phyloP scores from a whole-genome alignment of 1,139 yeast species.

The Protomyces inundatus region DNA sequence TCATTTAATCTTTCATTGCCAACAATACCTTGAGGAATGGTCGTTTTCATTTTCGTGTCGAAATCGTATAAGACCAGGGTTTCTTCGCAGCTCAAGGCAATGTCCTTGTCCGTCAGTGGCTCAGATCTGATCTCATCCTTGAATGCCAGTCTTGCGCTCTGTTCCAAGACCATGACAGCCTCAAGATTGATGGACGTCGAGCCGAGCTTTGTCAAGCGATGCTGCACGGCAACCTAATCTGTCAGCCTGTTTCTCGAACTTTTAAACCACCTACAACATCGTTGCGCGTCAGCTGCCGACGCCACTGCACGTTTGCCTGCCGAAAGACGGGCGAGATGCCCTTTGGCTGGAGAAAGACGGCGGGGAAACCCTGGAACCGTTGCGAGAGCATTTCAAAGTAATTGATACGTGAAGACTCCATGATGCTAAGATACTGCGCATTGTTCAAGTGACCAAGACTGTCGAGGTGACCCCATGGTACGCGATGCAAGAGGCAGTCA shows the following conservation, averaged over 20 bases:
- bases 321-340: slow-evolving; percentile 17
- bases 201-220: slow-evolving; percentile 2
- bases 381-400: slow-evolving; percentile 18
- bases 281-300: slow-evolving; percentile 16
- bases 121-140: neutral
- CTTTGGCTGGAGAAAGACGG: slow-evolving; percentile 8
- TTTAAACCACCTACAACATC: neutral
- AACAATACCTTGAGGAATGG: slow-evolving; percentile 12
- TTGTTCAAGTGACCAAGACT: slow-evolving; percentile 20
- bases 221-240: slow-evolving; percentile 4
- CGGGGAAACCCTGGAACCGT: neutral
- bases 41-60: slow-evolving; percentile 1
- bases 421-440: slow-evolving; percentile 13
- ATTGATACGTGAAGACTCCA: slow-evolving; percentile 16
- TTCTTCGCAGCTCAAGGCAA: slow-evolving; percentile 13
- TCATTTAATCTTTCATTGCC: neutral
- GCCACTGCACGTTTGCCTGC: slow-evolving; percentile 6
- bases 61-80: slow-evolving; percentile 20
- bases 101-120: neutral
- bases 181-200: slow-evolving; percentile 3
- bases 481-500: slow-evolving; percentile 13
- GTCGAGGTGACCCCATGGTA: slow-evolving; percentile 25
- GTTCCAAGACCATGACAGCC: slow-evolving; percentile 15
- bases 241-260: neutral
- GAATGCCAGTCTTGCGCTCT: neutral